Conservation (phyloP, 352 stramenopile genomes). For the Aphanomyces stellatus region DNA sequence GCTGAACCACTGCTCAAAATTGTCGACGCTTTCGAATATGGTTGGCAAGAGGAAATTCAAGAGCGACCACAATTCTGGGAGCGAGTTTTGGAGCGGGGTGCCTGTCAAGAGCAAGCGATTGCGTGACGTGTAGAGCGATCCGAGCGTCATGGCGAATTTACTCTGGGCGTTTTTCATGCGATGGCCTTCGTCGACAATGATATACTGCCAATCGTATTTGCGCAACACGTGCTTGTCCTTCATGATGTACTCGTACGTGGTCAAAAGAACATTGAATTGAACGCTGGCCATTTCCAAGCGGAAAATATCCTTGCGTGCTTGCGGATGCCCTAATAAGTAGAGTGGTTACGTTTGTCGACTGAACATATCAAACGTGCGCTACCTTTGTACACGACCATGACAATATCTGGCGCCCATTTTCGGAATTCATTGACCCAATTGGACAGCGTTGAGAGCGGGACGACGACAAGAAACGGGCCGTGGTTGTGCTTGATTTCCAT, state of each 20-base stretch:
- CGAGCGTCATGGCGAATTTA: constrained; percentile 84
- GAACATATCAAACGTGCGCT: too few species aligned
- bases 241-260: constrained; percentile 93
- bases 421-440: constrained; percentile 94
- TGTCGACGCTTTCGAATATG: constrained; percentile 86
- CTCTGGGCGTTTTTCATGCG: constrained; percentile 88
- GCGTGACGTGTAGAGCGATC: constrained; percentile 70
- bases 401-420: constrained; percentile 93
- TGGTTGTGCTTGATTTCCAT: constrained; percentile 80
- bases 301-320: constrained; percentile 75
- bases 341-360: too few species aligned
- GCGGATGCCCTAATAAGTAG: constrained; percentile 26
- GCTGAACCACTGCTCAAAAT: constrained; percentile 87
- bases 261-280: constrained; percentile 90
- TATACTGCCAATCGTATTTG: constrained; percentile 88
- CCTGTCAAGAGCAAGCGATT: constrained; percentile 95
- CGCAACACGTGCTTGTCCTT: constrained; percentile 85
- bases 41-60: constrained; percentile 89
- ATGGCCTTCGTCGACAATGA: constrained; percentile 93
- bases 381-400: constrained; percentile 95
- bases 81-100: constrained; percentile 96
- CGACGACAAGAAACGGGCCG: constrained; percentile 97
- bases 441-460: constrained; percentile 91
- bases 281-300: constrained; percentile 74
- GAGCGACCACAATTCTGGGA: constrained; percentile 90